phyloP scores from a whole-genome alignment of 768 basidiomycete genomes.

The Naematelia encephala region DNA sequence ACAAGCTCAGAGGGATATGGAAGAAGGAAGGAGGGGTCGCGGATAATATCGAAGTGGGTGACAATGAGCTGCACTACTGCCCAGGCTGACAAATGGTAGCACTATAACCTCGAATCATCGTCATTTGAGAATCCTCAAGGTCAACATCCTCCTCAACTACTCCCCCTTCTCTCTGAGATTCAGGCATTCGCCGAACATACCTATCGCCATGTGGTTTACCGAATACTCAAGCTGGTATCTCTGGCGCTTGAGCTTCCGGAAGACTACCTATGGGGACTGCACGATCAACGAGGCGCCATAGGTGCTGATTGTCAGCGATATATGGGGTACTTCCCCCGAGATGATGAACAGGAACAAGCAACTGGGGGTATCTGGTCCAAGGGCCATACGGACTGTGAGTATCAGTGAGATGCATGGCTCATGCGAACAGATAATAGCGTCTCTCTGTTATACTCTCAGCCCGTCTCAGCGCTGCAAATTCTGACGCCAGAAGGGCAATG shows the following conservation, averaged over 20 bases:
- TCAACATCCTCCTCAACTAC: slow-evolving; percentile 19
- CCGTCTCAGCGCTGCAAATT: slow-evolving; percentile 37
- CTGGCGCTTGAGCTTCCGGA: slow-evolving; percentile 29
- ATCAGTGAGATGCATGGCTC: background rate
- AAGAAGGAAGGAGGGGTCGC: slow-evolving; percentile 25
- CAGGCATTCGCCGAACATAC: slow-evolving; percentile 25
- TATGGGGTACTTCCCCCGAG: slow-evolving; percentile 28
- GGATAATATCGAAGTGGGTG: slow-evolving; percentile 32
- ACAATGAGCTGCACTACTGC: too few relatives aligned
- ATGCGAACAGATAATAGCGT: slow-evolving; percentile 27
- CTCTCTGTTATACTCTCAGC: slow-evolving; percentile 31
- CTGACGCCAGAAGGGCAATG: slow-evolving; percentile 28
- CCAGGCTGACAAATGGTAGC: slow-evolving; percentile 10
- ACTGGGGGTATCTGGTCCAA: slow-evolving; percentile 34
- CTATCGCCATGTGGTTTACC: slow-evolving; percentile 27
- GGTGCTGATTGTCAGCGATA: slow-evolving; percentile 26
- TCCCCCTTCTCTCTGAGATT: slow-evolving; percentile 29
- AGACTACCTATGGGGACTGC: slow-evolving; percentile 31
- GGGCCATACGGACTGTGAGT: slow-evolving; percentile 20
- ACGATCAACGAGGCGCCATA: slow-evolving; percentile 21
- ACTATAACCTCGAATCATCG: slow-evolving; percentile 33
- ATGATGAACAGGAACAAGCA: slow-evolving; percentile 17
- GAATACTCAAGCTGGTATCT: slow-evolving; percentile 27
- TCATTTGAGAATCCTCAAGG: slow-evolving; percentile 16
- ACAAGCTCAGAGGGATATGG: slow-evolving; percentile 31